phyloP scores from a whole-genome alignment of 768 basidiomycete species.

The Russula vinacea region DNA sequence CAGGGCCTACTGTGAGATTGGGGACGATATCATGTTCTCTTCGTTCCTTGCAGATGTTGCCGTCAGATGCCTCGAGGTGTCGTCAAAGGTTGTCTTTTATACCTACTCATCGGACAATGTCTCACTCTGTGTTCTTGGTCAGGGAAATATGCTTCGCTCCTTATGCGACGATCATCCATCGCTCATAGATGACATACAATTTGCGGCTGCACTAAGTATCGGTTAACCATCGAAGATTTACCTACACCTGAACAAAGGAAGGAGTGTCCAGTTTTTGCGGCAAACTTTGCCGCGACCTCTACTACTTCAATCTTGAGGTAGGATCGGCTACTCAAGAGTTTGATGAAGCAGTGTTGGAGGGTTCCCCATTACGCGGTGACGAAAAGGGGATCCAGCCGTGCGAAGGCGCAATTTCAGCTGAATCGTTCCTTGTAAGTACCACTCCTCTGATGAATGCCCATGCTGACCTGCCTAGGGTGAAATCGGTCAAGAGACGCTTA shows the following conservation, averaged over 20 bases:
- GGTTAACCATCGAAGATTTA: conserved; percentile 52
- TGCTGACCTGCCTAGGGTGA: conserved; percentile 45
- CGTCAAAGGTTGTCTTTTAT: conserved; percentile 43
- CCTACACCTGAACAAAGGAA: conserved; percentile 52
- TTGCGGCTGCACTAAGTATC: conserved; percentile 51
- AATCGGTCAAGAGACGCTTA: conserved; percentile 70
- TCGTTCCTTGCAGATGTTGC: conserved; percentile 58
- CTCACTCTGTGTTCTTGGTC: conserved; percentile 26
- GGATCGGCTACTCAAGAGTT: conserved; percentile 8
- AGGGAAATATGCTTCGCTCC: conserved; percentile 66
- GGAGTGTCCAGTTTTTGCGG: conserved; percentile 45
- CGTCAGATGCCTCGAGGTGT: conserved; percentile 55
- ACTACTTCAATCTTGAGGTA: conserved; percentile 7
- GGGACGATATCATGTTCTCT: conserved; percentile 40
- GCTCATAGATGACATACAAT: conserved; percentile 44
- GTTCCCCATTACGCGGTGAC: conserved; percentile 11
- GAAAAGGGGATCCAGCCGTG: neutral
- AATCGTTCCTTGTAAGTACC: conserved; percentile 18
- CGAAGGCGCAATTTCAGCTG: conserved; percentile 2
- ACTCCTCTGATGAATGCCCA: conserved; percentile 13
- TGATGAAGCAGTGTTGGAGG: conserved; percentile 9
- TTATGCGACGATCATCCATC: conserved; percentile 49
- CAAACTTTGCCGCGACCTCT: conserved; percentile 50
- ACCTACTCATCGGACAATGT: neutral
- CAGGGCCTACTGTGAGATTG: conserved; percentile 43